Evolutionary conservation across 1,284 basidiomycete species (phyloP), one percentile per base, ranked within the genome.

Genomic region (Cronartium quercuum): DNA sequence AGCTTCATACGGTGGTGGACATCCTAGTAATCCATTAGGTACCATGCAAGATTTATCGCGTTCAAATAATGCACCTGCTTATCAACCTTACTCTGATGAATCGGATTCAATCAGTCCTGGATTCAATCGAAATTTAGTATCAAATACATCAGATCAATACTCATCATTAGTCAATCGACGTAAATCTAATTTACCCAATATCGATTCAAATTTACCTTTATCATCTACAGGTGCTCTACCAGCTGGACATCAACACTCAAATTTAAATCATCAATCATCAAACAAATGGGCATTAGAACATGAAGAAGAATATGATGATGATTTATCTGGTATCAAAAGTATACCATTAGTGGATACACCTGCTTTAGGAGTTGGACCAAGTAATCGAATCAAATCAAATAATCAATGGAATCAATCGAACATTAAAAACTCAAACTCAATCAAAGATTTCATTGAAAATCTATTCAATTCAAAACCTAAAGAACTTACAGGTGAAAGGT

Each of bases 401-500:
- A 55, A n/a, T 47, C n/a, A 55, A 55, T 55, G 51, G 51, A 13
- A n/a, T 21, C 15, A 55, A 55, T 29, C n/a, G 18, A 55, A 55
- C 7, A n/a, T 15, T 0, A 55, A 55, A 12, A n/a, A 12, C 18
- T 29, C 51, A 29, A 21, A 2, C 1, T 61, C 29, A 61, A 61
- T 6, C 9, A 61, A 55, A 55, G 18, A 29, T 1, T 38, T 70
- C 35, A 29, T 67, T 21, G 34, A 42, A 47, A 21, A 38, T 24
- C 35, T 75, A 1, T 63, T 75, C 42, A 63, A 35, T 37, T 35
- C 42, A n/a, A 47, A 75, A 35, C 65, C 73, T 6, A 75, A 75
- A 61, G 57, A 68, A 41, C 66, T 75, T 34, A 61, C 73, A 10
- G 73, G 73, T n/a, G 73, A 75, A 75, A 41, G 73, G 13, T 29